phyloP scores from a whole-genome alignment of 1,284 basidiomycete genomes.

The Rhodotorula glutinis region DNA sequence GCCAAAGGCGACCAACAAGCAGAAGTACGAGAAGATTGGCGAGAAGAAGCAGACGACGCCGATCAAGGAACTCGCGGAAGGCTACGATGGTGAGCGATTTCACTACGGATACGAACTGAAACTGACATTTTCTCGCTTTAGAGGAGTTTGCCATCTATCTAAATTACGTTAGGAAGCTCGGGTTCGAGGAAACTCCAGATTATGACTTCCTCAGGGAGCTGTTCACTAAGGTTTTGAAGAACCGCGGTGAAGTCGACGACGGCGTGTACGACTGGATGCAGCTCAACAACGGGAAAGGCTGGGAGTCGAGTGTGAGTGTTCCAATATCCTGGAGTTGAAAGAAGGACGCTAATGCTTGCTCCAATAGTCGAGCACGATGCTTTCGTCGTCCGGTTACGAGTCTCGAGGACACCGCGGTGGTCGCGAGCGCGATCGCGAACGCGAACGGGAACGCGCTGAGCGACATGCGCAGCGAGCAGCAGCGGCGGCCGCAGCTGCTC shows the following conservation, averaged over 20 bases:
- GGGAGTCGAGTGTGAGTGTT: constrained; percentile 77
- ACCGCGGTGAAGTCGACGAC: constrained; percentile 80
- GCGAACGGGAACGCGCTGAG: constrained; percentile 51
- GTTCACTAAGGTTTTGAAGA: constrained; percentile 86
- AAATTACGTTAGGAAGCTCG: constrained; percentile 92
- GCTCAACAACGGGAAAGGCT: constrained; percentile 86
- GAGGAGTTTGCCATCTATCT: constrained; percentile 90
- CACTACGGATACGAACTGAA: too few species aligned
- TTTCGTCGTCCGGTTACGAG: constrained; percentile 41
- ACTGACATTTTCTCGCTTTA: too few species aligned
- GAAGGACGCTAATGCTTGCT: too few species aligned
- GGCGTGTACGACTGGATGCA: constrained; percentile 87
- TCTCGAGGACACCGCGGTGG: background rate
- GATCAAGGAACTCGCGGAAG: constrained; percentile 89
- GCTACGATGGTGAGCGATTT: constrained; percentile 82
- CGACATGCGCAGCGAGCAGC: constrained; percentile 50
- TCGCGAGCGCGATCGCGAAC: constrained; percentile 43
- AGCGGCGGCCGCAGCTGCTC: constrained; percentile 46
- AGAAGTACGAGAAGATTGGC: constrained; percentile 98
- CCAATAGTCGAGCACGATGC: constrained; percentile 41
- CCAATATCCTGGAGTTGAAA: too few species aligned
- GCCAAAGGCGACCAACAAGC: constrained; percentile 94
- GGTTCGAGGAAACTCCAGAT: constrained; percentile 95
- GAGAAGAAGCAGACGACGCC: constrained; percentile 98
- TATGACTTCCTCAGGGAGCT: constrained; percentile 92